Evolutionary conservation across 2,329 filamentous ascomycete genomes (phyloP).

Genomic region (Podosphaera aphanis): DNA sequence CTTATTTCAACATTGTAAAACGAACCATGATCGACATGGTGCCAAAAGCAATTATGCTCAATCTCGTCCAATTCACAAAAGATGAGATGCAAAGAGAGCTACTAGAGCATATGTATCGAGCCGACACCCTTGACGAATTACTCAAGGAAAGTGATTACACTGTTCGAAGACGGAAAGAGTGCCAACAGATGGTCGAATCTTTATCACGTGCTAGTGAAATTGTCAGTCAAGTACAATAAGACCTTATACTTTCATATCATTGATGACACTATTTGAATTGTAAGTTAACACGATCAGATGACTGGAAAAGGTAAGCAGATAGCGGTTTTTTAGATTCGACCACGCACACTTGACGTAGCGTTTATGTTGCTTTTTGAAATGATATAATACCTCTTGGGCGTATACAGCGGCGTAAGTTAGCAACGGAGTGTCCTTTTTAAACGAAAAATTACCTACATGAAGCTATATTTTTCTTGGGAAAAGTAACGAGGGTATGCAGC

Average conservation of each 20-base stretch:
- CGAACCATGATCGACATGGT: constrained; percentile 99
- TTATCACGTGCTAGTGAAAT: constrained; percentile 80
- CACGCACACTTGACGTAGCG: too few relatives aligned
- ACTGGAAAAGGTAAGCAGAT: too few relatives aligned
- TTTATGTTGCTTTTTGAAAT: too few relatives aligned
- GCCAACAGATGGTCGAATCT: constrained; percentile 96
- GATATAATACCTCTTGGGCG: too few relatives aligned
- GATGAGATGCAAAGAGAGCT: constrained; percentile 97
- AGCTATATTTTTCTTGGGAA: background rate
- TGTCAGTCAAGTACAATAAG: constrained; percentile 45
- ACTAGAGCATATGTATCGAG: constrained; percentile 91
- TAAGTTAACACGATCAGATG: too few relatives aligned
- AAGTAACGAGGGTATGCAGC: background rate
- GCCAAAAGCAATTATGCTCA: constrained; percentile 97
- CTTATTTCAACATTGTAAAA: constrained; percentile 95
- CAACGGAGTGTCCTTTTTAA: too few relatives aligned
- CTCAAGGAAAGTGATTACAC: constrained; percentile 98
- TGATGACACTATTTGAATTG: too few relatives aligned
- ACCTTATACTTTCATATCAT: background rate
- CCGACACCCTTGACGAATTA: constrained; percentile 70
- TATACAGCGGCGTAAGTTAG: too few relatives aligned
- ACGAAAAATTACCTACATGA: too few relatives aligned
- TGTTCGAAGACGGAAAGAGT: constrained; percentile 81
- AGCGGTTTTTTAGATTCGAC: too few relatives aligned
- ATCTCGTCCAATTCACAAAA: constrained; percentile 83